These are phyloP conservation scores for Oryza coarctata DNA, from an alignment of 176 grass and related monocot genomes.

Conservation along the genomic window DNA sequence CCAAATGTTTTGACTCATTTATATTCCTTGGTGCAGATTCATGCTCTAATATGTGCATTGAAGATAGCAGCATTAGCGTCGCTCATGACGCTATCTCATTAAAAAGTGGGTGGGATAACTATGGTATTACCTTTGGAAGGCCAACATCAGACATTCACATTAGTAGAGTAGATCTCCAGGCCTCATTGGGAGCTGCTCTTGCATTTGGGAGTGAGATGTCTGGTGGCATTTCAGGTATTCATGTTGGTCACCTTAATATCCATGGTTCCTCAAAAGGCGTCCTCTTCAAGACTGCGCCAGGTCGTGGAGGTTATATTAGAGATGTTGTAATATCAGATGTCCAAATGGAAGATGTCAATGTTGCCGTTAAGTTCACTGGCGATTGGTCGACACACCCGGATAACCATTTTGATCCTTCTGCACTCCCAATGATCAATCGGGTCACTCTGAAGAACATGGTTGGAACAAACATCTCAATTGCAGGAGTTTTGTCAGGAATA, in stretches of 20 bases:
- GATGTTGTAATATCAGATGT: constrained; percentile 60
- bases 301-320: constrained; percentile 74
- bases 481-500: constrained; percentile 72
- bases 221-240: constrained; percentile 63
- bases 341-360: constrained; percentile 63
- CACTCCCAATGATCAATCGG: constrained; percentile 48
- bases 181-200: constrained; percentile 60
- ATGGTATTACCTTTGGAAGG: constrained; percentile 60
- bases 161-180: constrained; percentile 54
- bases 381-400: constrained; percentile 53
- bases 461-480: constrained; percentile 55
- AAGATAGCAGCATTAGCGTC: constrained; percentile 54
- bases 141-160: constrained; percentile 61
- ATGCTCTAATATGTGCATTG: constrained; percentile 72
- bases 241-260: constrained; percentile 48
- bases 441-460: constrained; percentile 72
- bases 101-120: constrained; percentile 78
- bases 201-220: constrained; percentile 91
- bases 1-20: constrained; percentile 22
- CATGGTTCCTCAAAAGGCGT: constrained; percentile 59
- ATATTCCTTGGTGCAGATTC: constrained; percentile 52
- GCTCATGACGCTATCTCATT: constrained; percentile 71
- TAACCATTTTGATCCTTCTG: constrained; percentile 57
- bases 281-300: constrained; percentile 65
- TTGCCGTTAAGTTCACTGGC: constrained; percentile 66